phyloP scores from a whole-genome alignment of 2,329 filamentous ascomycete genomes.

The Coleophoma cylindrospora region DNA sequence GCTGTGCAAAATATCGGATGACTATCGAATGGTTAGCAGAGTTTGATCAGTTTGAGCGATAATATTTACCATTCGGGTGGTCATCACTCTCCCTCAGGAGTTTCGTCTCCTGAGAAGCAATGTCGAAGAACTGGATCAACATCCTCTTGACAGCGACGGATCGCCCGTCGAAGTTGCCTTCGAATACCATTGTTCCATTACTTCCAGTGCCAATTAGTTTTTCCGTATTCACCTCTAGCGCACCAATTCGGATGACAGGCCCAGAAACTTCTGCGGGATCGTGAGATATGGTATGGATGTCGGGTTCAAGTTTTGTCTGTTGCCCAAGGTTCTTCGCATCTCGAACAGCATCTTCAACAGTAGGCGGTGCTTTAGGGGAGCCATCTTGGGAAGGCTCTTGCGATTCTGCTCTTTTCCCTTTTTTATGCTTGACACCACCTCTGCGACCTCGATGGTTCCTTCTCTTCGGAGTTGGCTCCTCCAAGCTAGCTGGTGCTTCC shows the following conservation, averaged over 20 bases:
- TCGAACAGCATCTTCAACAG: constrained; percentile 55
- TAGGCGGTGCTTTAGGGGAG: constrained; percentile 28
- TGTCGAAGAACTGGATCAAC: constrained; percentile 92
- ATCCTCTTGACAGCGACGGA: constrained; percentile 96
- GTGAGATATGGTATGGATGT: constrained; percentile 52
- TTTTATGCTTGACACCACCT: constrained; percentile 61
- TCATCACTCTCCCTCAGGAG: constrained; percentile 90
- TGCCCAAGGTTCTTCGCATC: constrained; percentile 54
- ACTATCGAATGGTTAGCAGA: constrained; percentile 45
- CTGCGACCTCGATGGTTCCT: constrained; percentile 64
- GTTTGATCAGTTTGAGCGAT: not conserved
- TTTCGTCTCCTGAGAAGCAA: constrained; percentile 90
- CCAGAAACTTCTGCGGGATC: constrained; percentile 56
- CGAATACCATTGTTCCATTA: constrained; percentile 94
- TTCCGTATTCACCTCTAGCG: constrained; percentile 59
- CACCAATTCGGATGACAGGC: constrained; percentile 55
- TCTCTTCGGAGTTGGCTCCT: not conserved
- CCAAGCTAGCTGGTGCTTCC: not conserved
- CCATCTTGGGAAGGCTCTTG: constrained; percentile 36
- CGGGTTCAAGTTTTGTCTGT: constrained; percentile 50
- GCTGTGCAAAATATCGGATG: constrained; percentile 92
- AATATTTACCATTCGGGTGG: constrained; percentile 68
- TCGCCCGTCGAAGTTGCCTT: constrained; percentile 88
- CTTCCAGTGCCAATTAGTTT: constrained; percentile 72
- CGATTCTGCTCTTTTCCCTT: constrained; percentile 38